These are phyloP conservation scores for Silene coronaria DNA, from an alignment of 179 eudicot genomes.

Conservation along the genomic window DNA sequence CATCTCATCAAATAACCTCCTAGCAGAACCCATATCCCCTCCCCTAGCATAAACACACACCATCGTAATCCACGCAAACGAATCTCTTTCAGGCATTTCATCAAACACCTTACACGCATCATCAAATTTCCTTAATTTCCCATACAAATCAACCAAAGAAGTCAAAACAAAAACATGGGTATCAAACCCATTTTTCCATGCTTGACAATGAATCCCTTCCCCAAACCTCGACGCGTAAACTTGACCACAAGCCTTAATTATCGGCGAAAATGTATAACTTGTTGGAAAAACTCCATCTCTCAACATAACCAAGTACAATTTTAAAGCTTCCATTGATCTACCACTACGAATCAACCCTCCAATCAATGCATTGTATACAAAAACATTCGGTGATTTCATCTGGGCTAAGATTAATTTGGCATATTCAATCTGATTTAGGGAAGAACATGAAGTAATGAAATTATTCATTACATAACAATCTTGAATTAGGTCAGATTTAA, in stretches of 20 bases:
- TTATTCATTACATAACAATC: slow-evolving; percentile 53
- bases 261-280: slow-evolving; percentile 53
- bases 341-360: slow-evolving; percentile 46
- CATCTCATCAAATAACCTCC: slow-evolving; percentile 49
- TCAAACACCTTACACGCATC: slow-evolving; percentile 52
- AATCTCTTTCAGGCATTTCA: slow-evolving; percentile 60
- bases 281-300: slow-evolving; percentile 38
- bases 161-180: slow-evolving; percentile 50
- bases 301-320: slow-evolving; percentile 43
- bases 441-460: slow-evolving; percentile 46
- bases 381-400: slow-evolving; percentile 45
- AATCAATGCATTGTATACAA: slow-evolving; percentile 56
- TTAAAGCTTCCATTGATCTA: slow-evolving; percentile 38
- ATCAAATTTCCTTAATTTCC: slow-evolving; percentile 28
- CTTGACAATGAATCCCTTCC: slow-evolving; percentile 46
- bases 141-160: slow-evolving; percentile 57
- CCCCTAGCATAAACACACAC: slow-evolving; percentile 39
- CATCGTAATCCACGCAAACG: slow-evolving; percentile 56
- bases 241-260: slow-evolving; percentile 48
- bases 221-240: slow-evolving; percentile 27
- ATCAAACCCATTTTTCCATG: slow-evolving; percentile 50
- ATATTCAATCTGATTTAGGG: slow-evolving; percentile 33
- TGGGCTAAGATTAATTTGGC: slow-evolving; percentile 38
- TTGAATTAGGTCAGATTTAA: slow-evolving; percentile 37
- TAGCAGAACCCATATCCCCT: slow-evolving; percentile 51